phyloP scores from a whole-genome alignment of 805 yeast genomes.

The Starmerella vitae region DNA sequence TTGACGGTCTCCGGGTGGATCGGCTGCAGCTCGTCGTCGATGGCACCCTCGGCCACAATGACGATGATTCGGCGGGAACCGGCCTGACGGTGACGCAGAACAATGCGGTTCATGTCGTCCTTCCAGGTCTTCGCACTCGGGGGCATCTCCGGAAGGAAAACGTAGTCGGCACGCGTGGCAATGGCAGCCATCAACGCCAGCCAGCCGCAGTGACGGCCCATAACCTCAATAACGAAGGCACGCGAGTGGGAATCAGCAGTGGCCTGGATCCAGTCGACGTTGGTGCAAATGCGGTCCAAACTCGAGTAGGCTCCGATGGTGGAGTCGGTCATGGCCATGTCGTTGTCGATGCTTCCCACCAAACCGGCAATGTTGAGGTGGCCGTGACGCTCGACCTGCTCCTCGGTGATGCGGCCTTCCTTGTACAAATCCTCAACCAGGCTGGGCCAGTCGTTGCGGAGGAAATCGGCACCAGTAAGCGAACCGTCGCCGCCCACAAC shows the following conservation, averaged over 20 bases:
- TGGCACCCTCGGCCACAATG: conserved; percentile 96
- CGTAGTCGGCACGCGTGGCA: conserved; percentile 90
- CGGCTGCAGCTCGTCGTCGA: conserved; percentile 65
- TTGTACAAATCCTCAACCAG: conserved; percentile 57
- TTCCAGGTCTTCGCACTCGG: conserved; percentile 64
- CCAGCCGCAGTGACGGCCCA: conserved; percentile 99
- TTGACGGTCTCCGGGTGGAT: conserved; percentile 71
- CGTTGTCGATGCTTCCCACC: conserved; percentile 96
- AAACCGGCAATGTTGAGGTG: conserved; percentile 79
- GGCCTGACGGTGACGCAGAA: conserved; percentile 61
- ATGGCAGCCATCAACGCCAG: conserved; percentile 94
- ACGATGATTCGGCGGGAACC: conserved; percentile 94
- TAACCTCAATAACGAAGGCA: conserved; percentile 94
- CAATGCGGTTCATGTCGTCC: conserved; percentile 61
- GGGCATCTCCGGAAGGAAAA: conserved; percentile 90
- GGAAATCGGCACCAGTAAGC: conserved; percentile 89
- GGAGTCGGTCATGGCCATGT: conserved; percentile 92
- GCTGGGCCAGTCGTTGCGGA: conserved; percentile 90
- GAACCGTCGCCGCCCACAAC: conserved; percentile 99
- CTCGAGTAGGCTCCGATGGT: conserved; percentile 96
- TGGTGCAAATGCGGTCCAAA: conserved; percentile 79
- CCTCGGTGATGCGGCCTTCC: conserved; percentile 42
- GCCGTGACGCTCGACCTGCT: conserved; percentile 47
- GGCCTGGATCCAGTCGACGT: conserved; percentile 93
- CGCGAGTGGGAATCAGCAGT: conserved; percentile 95